Conservation (phyloP, 345 rosid genomes). For the Citrus mangshanensis region DNA sequence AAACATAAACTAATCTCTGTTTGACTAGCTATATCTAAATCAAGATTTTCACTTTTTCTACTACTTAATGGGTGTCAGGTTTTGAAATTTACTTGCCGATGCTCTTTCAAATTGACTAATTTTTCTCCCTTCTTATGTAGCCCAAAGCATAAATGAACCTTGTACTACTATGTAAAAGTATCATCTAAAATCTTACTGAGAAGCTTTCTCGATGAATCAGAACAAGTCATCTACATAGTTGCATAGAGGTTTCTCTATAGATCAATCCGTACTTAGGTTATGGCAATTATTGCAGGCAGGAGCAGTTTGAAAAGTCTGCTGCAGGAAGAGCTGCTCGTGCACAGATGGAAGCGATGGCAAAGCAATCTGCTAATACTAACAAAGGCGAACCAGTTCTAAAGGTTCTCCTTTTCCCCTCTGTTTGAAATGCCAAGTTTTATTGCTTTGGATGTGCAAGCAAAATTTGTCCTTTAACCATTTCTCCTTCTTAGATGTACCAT, state of each 20-base stretch:
- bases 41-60: not conserved
- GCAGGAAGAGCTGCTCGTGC: slow-evolving; percentile 92
- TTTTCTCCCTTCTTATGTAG: not conserved
- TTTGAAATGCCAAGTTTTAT: not conserved
- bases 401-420: slow-evolving; percentile 31
- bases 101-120: not conserved
- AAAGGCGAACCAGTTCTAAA: slow-evolving; percentile 86
- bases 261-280: not conserved
- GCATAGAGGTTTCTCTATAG: not conserved
- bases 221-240: not conserved
- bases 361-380: slow-evolving; percentile 65
- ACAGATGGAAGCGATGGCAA: slow-evolving; percentile 66
- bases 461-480: not conserved
- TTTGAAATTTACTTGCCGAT: not conserved
- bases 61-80: not conserved
- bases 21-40: not conserved
- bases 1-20: not conserved
- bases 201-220: too few relatives aligned
- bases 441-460: not conserved
- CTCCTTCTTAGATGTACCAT: not conserved
- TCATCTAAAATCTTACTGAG: not conserved
- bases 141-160: not conserved
- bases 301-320: slow-evolving; percentile 80
- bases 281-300: slow-evolving; percentile 55
- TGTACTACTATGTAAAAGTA: not conserved